A percentile compares a stretch with the other conserved stretches of the same genome.
phyloP scores from a whole-genome alignment of 2,329 filamentous ascomycete species.

The Talaromyces verruculosus region DNA sequence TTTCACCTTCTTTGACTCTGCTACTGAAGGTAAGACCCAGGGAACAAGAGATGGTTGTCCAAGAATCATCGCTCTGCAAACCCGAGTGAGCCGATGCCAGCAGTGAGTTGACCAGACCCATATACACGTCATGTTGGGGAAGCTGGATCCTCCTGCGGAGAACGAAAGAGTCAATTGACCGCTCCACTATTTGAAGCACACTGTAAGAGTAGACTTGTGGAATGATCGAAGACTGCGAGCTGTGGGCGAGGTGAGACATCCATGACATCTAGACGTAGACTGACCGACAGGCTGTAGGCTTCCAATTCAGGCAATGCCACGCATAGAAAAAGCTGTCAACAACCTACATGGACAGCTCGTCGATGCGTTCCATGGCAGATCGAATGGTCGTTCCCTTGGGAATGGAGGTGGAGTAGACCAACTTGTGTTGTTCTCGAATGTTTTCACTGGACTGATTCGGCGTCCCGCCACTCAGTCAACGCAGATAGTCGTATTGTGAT shows the following conservation, averaged over 20 bases:
- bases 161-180: not conserved
- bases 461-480: not conserved
- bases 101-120: not conserved
- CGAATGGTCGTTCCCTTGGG: not conserved
- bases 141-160: not conserved
- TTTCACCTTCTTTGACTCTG: not conserved
- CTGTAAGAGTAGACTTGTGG: not conserved
- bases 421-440: not conserved
- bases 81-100: conserved; percentile 10
- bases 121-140: conserved; percentile 16
- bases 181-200: not conserved
- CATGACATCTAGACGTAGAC: not conserved
- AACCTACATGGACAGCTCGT: not conserved
- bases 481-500: not conserved
- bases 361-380: not conserved
- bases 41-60: not conserved
- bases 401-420: not conserved
- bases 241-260: conserved; percentile 3
- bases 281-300: not conserved
- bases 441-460: not conserved
- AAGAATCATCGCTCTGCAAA: not conserved
- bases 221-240: not conserved
- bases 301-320: not conserved
- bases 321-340: not conserved
- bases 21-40: not conserved